Evolutionary conservation across 805 yeast genomes (phyloP), one percentile per base, ranked within the genome.

Genomic region (Sugiyamaella lignohabitans): DNA sequence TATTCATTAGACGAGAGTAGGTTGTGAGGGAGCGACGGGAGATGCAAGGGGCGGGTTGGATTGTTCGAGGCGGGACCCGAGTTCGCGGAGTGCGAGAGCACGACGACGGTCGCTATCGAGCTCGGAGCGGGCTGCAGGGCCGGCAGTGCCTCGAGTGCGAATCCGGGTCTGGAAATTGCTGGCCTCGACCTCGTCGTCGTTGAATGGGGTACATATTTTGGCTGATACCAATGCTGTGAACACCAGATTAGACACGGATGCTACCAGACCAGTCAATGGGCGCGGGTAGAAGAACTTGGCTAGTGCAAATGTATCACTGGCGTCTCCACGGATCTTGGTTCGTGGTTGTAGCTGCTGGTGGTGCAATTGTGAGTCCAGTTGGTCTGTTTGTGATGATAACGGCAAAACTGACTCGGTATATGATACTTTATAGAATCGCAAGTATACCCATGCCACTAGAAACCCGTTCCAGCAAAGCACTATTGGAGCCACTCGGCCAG

Each of bases 271-370:
- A 47, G 79, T 76, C 3, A 75, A 34, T 1, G 74, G 59, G 40
- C 71, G 78, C 1, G 97, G 97, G 36, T 54, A 53, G 78, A 89
- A 89, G 62, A 89, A 87, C 56, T 83, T 82, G 27, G 82, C 80
- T 52, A 89, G 72, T 46, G 85, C 80, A 69, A 89, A 89, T 1
- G 91, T 84, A 55, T 89, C 96, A 0, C 93, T 81, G 0, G 96
- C 95, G 63, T 88, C 96, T 34, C 97, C 96, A 22, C 75, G 64
- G 8, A 80, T 66, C 20, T 71, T 60, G 29, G 54, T 14, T 27
- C 32, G 8, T n/a, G n/a, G n/a, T n/a, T n/a, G n/a, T n/a, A n/a
- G n/a, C n/a, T n/a, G n/a, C 46, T 59, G 57, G 16, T n/a, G 24
- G 40, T n/a, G 3, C 30, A 16, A 11, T 29, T 14, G 27, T 53